Conservation (phyloP, 441 rosid genomes). For the Syzygium malaccense region DNA sequence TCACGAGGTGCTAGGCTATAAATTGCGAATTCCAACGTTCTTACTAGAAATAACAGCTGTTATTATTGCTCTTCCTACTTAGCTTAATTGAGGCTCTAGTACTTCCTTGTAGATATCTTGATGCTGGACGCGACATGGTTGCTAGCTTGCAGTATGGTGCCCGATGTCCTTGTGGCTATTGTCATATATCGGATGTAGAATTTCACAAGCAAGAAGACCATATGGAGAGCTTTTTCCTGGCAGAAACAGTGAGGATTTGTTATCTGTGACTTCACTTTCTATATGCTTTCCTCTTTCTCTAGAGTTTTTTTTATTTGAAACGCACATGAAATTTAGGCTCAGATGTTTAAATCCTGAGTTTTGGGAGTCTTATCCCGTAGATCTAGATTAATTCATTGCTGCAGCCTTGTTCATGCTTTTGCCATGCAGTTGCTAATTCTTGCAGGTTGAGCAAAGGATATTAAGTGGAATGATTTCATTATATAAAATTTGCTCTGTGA, state of each 20-base stretch:
- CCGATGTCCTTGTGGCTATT: conserved; percentile 92
- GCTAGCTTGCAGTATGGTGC: conserved; percentile 98
- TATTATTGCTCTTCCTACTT: not conserved
- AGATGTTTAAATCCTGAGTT: not conserved
- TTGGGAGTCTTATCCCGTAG: not conserved
- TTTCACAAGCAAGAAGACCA: conserved; percentile 85
- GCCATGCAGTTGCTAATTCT: not conserved
- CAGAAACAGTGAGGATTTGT: conserved; percentile 68
- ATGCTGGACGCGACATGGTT: conserved; percentile 90
- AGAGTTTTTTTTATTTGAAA: not conserved
- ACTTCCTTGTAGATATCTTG: conserved; percentile 60
- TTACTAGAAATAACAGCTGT: not conserved
- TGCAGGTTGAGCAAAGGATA: not conserved
- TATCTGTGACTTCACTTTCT: not conserved
- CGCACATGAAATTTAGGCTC: not conserved
- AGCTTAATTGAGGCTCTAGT: not conserved
- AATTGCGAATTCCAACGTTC: not conserved
- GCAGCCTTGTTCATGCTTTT: not conserved
- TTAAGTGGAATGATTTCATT: not conserved
- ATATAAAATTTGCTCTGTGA: not conserved
- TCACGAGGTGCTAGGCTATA: not conserved
- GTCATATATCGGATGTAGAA: conserved; percentile 94
- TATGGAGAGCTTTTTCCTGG: conserved; percentile 99
- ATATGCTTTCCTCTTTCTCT: not conserved
- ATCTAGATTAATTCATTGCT: not conserved